A percentile compares a stretch with the other conserved stretches of the same genome.
These are phyloP conservation scores for Chamaecyparis obtusa DNA, from an alignment of 75 land plant species.

Conservation along the genomic window DNA sequence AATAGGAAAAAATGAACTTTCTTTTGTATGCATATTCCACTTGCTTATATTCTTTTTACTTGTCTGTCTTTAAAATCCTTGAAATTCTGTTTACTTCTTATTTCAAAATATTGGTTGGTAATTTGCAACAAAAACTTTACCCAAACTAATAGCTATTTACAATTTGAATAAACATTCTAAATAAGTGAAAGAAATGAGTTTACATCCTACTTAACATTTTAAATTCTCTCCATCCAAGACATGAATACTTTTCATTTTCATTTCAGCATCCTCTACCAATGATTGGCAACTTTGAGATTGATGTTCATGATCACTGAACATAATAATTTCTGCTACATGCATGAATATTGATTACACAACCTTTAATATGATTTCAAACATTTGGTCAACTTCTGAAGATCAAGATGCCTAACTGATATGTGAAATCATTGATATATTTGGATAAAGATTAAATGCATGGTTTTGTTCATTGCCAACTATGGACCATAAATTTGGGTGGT, in stretches of 20 bases:
- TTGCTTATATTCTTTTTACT: background rate
- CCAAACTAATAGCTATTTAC: background rate
- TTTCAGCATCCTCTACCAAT: background rate
- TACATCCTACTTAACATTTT: background rate
- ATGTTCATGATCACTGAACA: background rate
- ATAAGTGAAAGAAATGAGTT: background rate
- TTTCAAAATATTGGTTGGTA: background rate
- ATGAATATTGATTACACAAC: background rate
- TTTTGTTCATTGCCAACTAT: background rate
- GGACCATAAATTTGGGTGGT: background rate
- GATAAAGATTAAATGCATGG: background rate
- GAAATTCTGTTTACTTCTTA: background rate
- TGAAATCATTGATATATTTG: background rate
- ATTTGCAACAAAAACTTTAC: background rate
- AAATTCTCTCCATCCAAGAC: background rate
- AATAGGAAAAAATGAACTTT: background rate
- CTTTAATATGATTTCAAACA: background rate
- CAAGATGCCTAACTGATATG: background rate
- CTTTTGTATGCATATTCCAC: background rate
- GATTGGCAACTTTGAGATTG: background rate
- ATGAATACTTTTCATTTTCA: background rate
- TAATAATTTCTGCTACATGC: background rate
- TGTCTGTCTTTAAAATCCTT: background rate
- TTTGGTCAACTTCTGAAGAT: background rate
- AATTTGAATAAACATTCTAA: background rate